A percentile compares a stretch with the other conserved stretches of the same genome.
Evolutionary conservation across 2,329 filamentous ascomycete genomes (phyloP).

Genomic region (Byssothecium circinans): DNA sequence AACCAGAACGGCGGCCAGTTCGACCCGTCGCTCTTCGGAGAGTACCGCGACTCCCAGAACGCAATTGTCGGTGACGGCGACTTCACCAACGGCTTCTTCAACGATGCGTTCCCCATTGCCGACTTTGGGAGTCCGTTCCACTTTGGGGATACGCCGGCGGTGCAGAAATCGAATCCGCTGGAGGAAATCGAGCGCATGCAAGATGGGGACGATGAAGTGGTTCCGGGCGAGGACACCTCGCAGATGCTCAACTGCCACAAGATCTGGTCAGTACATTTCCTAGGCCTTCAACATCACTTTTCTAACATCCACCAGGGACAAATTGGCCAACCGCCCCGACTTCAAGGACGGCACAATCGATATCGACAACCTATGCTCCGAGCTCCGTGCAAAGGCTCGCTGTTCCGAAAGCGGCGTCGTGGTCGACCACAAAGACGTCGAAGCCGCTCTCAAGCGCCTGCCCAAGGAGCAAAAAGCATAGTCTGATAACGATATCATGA

Average conservation of each 20-base stretch:
- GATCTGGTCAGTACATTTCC: constrained; percentile 72
- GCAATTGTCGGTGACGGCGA: constrained; percentile 70
- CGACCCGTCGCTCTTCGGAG: constrained; percentile 87
- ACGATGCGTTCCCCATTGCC: constrained; percentile 74
- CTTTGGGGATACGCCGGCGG: constrained; percentile 52
- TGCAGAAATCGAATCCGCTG: constrained; percentile 65
- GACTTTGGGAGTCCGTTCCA: constrained; percentile 85
- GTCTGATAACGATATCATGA: not conserved
- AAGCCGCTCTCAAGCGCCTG: constrained; percentile 57
- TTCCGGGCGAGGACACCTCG: constrained; percentile 61
- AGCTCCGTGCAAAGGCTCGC: constrained; percentile 92
- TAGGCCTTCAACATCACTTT: constrained; percentile 2
- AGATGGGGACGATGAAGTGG: constrained; percentile 67
- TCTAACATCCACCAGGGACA: constrained; percentile 70
- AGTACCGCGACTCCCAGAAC: constrained; percentile 88
- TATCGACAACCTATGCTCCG: constrained; percentile 86
- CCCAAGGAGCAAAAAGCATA: constrained; percentile 34
- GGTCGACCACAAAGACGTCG: constrained; percentile 85
- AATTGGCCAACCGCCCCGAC: constrained; percentile 80
- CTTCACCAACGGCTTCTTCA: constrained; percentile 69
- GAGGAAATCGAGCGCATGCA: constrained; percentile 76
- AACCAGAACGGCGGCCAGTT: constrained; percentile 84
- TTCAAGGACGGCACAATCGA: constrained; percentile 92
- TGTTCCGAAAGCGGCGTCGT: constrained; percentile 90
- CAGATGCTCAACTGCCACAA: constrained; percentile 82